Percentiles rank a stretch among this genome's conserved stretches.
Conservation (phyloP, 2,329 filamentous ascomycete species). For the Dactylellina sp. region DNA sequence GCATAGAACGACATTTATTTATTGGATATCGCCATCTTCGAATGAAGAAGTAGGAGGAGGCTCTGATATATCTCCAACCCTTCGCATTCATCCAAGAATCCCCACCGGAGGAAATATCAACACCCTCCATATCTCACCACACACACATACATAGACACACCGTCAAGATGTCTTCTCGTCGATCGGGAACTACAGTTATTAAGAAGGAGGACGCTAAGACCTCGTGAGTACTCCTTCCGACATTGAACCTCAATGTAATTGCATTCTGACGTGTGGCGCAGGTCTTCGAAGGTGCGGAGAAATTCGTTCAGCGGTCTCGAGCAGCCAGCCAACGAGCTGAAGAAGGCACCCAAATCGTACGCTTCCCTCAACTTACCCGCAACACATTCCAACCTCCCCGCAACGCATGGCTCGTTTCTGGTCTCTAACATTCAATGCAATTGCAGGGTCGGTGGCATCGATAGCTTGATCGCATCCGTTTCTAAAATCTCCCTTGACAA, state of each 20-base stretch:
- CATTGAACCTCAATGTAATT: conserved; percentile 5
- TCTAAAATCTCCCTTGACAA: conserved; percentile 52
- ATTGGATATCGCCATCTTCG: conserved; percentile 37
- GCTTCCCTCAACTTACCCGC: conserved; percentile 30
- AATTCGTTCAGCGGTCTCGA: conserved; percentile 48
- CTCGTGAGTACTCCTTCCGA: conserved; percentile 27
- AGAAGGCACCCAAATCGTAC: conserved; percentile 55
- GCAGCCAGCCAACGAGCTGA: conserved; percentile 35
- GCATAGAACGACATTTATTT: conserved; percentile 14
- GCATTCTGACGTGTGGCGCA: conserved; percentile 10
- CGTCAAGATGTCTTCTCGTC: conserved; percentile 48
- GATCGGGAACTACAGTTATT: conserved; percentile 46
- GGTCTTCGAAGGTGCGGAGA: conserved; percentile 47
- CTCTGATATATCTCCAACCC: conserved; percentile 25
- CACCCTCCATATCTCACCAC: background rate
- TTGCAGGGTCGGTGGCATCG: conserved; percentile 48
- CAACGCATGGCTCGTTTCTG: conserved; percentile 26
- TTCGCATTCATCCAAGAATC: conserved; percentile 25
- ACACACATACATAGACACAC: conserved; percentile 6
- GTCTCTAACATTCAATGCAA: conserved; percentile 11
- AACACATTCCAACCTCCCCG: conserved; percentile 41
- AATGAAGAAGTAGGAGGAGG: conserved; percentile 40
- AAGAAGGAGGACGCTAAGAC: conserved; percentile 53
- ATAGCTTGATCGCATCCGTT: conserved; percentile 54
- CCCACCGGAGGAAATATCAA: conserved; percentile 8